These are phyloP conservation scores for Truncatella angustata DNA, from an alignment of 2,329 filamentous ascomycete species.

Conservation along the genomic window DNA sequence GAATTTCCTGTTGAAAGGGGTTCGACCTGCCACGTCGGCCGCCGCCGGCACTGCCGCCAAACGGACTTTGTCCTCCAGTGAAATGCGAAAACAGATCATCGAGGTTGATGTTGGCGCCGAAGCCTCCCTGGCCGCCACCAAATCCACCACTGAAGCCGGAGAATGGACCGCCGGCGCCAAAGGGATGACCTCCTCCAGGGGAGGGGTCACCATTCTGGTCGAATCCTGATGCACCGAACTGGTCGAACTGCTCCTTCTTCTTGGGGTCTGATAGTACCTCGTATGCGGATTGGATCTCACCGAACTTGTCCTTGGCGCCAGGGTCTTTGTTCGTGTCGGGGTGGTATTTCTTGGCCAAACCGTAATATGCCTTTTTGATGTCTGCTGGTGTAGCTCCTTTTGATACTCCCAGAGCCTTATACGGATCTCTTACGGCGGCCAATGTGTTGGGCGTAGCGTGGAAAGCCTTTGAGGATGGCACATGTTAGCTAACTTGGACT, in stretches of 20 bases:
- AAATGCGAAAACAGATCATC: constrained; percentile 95
- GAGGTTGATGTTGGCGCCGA: constrained; percentile 85
- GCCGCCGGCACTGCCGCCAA: constrained; percentile 50
- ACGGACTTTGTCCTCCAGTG: constrained; percentile 51
- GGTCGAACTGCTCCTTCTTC: constrained; percentile 90
- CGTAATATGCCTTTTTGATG: constrained; percentile 98
- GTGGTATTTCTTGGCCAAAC: constrained; percentile 94
- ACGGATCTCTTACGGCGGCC: constrained; percentile 70
- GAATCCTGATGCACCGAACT: constrained; percentile 85
- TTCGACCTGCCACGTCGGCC: constrained; percentile 49
- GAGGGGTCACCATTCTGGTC: constrained; percentile 65
- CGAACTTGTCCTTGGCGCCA: constrained; percentile 90
- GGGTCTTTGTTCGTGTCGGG: constrained; percentile 97
- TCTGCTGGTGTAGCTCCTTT: constrained; percentile 80
- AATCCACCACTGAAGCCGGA: constrained; percentile 45
- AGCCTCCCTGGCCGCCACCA: constrained; percentile 47
- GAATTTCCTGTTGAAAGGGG: constrained; percentile 73
- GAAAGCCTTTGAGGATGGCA: constrained; percentile 43
- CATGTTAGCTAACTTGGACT: background rate
- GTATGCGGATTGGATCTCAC: constrained; percentile 90
- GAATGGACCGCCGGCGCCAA: constrained; percentile 57
- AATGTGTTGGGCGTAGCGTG: constrained; percentile 55
- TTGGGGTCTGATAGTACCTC: constrained; percentile 89
- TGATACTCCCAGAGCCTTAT: constrained; percentile 78
- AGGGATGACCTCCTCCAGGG: constrained; percentile 55